These are phyloP conservation scores for Cercospora sp. DNA, from an alignment of 2,329 filamentous ascomycete genomes.

Conservation along the genomic window DNA sequence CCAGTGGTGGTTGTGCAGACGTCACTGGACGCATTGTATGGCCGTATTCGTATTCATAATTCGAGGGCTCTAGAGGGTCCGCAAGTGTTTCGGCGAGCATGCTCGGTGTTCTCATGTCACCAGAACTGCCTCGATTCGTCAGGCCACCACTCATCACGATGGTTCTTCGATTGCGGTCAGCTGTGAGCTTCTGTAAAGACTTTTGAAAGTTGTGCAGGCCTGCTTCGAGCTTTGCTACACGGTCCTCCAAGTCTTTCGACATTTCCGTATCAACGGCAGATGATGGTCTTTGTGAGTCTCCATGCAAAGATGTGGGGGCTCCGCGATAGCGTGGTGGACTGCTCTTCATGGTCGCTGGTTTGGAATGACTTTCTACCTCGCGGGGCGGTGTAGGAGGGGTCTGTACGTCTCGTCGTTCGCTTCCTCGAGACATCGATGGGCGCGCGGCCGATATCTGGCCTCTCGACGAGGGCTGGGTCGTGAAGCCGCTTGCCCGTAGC, in stretches of 20 bases:
- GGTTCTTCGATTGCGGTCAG: slow-evolving; percentile 37
- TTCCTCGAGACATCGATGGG: neutral
- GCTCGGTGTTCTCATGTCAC: slow-evolving; percentile 36
- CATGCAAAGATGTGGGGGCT: slow-evolving; percentile 17
- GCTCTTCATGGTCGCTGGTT: slow-evolving; percentile 22
- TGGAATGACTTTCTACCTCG: slow-evolving; percentile 7
- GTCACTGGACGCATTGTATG: slow-evolving; percentile 29
- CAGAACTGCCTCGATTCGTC: slow-evolving; percentile 22
- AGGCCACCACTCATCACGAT: slow-evolving; percentile 33
- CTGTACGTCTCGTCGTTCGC: neutral
- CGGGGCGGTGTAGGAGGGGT: neutral
- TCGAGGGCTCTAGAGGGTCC: slow-evolving; percentile 23
- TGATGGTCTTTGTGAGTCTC: slow-evolving; percentile 17
- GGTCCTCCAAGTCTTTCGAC: slow-evolving; percentile 38
- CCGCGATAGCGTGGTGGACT: slow-evolving; percentile 18
- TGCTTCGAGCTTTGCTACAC: slow-evolving; percentile 40
- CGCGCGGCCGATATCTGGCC: slow-evolving; percentile 14
- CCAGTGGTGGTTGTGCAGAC: slow-evolving; percentile 27
- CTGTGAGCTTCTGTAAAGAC: slow-evolving; percentile 37
- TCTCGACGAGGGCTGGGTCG: slow-evolving; percentile 14
- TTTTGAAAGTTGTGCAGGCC: slow-evolving; percentile 39
- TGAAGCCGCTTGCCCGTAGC: slow-evolving; percentile 35
- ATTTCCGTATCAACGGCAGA: slow-evolving; percentile 26
- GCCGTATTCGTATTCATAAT: slow-evolving; percentile 30
- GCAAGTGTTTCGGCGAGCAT: slow-evolving; percentile 39